Conservation (phyloP, 2,329 filamentous ascomycete species). For the Pestalotiopsis sp. region DNA sequence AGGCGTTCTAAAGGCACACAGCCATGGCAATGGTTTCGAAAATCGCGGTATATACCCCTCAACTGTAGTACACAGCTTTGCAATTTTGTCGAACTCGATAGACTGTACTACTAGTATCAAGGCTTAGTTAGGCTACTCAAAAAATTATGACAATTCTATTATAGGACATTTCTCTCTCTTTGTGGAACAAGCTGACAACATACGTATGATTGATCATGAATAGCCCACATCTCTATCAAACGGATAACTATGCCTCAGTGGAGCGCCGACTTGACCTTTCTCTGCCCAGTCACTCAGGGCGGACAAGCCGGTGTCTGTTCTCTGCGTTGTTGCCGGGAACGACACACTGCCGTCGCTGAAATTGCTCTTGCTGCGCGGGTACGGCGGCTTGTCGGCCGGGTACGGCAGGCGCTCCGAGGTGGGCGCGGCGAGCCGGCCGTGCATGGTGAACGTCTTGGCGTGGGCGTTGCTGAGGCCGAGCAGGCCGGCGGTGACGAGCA, state of each 20-base stretch:
- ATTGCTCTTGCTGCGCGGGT: slow-evolving; percentile 20
- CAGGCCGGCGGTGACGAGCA: slow-evolving; percentile 55
- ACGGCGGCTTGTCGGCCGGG: slow-evolving; percentile 13
- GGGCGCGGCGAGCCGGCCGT: slow-evolving; percentile 49
- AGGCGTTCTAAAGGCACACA: background rate
- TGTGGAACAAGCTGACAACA: background rate
- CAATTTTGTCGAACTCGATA: background rate
- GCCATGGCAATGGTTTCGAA: background rate
- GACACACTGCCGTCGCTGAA: slow-evolving; percentile 20
- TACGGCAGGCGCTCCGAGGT: slow-evolving; percentile 29
- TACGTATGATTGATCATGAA: slow-evolving; percentile 4
- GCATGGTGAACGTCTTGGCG: slow-evolving; percentile 50
- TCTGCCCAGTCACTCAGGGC: slow-evolving; percentile 28
- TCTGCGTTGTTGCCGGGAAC: slow-evolving; percentile 9
- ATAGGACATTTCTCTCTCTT: background rate
- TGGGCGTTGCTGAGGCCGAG: slow-evolving; percentile 57
- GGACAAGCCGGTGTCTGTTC: slow-evolving; percentile 23
- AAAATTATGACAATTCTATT: background rate
- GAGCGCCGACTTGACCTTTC: slow-evolving; percentile 26
- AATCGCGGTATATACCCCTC: slow-evolving; percentile 5
- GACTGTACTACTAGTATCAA: background rate
- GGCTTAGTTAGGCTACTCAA: background rate
- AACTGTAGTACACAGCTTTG: background rate
- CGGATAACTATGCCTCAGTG: slow-evolving; percentile 22
- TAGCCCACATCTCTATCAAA: slow-evolving; percentile 22